Percentiles rank a stretch among this genome's conserved stretches.
phyloP scores from a whole-genome alignment of 2,329 filamentous ascomycete species.

The Aureobasidium sp. region DNA sequence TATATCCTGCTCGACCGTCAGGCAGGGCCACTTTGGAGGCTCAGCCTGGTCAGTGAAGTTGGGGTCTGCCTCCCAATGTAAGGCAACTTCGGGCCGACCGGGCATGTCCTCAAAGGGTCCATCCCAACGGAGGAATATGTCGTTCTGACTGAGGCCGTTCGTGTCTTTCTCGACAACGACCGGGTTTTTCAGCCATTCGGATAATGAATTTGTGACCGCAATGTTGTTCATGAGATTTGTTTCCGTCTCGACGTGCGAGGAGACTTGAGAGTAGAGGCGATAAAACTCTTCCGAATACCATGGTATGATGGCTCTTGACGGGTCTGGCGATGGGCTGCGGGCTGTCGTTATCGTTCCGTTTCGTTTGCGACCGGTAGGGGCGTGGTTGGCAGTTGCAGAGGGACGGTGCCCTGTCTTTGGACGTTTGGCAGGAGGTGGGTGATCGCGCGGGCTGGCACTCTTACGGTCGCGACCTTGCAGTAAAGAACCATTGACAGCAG shows the following conservation, averaged over 20 bases:
- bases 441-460: slow-evolving; percentile 44
- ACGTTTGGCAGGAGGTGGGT: slow-evolving; percentile 63
- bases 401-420: slow-evolving; percentile 73
- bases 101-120: slow-evolving; percentile 46
- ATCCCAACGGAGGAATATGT: slow-evolving; percentile 62
- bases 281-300: slow-evolving; percentile 54
- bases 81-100: slow-evolving; percentile 43
- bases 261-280: slow-evolving; percentile 40
- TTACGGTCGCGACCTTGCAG: slow-evolving; percentile 35
- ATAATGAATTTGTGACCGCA: slow-evolving; percentile 63
- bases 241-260: slow-evolving; percentile 43
- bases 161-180: slow-evolving; percentile 60
- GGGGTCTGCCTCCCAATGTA: slow-evolving; percentile 45
- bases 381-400: slow-evolving; percentile 64
- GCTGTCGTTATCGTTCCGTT: slow-evolving; percentile 49
- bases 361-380: slow-evolving; percentile 57
- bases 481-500: slow-evolving; percentile 56
- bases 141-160: slow-evolving; percentile 51
- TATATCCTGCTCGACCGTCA: slow-evolving; percentile 48
- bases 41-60: slow-evolving; percentile 44
- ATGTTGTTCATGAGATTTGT: slow-evolving; percentile 75
- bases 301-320: slow-evolving; percentile 18
- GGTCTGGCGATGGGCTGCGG: slow-evolving; percentile 63
- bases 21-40: slow-evolving; percentile 61
- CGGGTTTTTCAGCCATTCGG: slow-evolving; percentile 69